phyloP scores from a whole-genome alignment of 1,284 basidiomycete genomes.

The Boletellus dicymbophilus region DNA sequence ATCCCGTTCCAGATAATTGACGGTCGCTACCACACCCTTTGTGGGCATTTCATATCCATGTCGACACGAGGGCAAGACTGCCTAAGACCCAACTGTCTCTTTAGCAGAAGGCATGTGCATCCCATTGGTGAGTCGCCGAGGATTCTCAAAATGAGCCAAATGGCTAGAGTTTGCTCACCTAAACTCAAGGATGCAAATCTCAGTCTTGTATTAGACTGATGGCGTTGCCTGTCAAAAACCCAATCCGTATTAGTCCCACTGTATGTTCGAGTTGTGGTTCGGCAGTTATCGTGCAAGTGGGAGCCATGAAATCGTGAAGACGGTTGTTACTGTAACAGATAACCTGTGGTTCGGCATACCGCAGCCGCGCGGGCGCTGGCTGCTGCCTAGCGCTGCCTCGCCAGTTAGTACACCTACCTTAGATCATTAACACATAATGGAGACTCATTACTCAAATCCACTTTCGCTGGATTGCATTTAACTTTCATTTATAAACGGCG shows the following conservation, averaged over 20 bases:
- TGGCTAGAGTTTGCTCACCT: conserved; percentile 16
- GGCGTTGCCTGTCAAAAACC: conserved; percentile 69
- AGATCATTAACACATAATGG: conserved; percentile 27
- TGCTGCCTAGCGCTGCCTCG: conserved; percentile 1
- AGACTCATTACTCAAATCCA: conserved; percentile 3
- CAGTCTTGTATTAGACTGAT: conserved; percentile 64
- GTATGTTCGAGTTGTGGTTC: conserved; percentile 56
- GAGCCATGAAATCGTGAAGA: conserved; percentile 23
- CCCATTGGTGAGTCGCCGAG: conserved; percentile 50
- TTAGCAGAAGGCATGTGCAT: conserved; percentile 68
- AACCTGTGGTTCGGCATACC: conserved; percentile 1
- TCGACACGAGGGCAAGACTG: conserved; percentile 72
- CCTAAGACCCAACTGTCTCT: conserved; percentile 60
- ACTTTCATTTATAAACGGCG: too few species aligned
- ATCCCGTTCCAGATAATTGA: conserved; percentile 61
- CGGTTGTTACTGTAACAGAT: background rate
- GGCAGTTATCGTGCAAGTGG: conserved; percentile 14
- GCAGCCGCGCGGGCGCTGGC: conserved; percentile 24
- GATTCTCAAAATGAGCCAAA: background rate
- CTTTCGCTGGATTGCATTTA: too few species aligned
- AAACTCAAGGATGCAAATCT: conserved; percentile 57
- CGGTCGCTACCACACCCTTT: conserved; percentile 70
- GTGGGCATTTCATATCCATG: conserved; percentile 78
- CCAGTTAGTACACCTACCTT: conserved; percentile 20
- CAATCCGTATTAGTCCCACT: conserved; percentile 68